phyloP scores from a whole-genome alignment of 306 rosid genomes.

The Elaeagnus macrophylla region DNA sequence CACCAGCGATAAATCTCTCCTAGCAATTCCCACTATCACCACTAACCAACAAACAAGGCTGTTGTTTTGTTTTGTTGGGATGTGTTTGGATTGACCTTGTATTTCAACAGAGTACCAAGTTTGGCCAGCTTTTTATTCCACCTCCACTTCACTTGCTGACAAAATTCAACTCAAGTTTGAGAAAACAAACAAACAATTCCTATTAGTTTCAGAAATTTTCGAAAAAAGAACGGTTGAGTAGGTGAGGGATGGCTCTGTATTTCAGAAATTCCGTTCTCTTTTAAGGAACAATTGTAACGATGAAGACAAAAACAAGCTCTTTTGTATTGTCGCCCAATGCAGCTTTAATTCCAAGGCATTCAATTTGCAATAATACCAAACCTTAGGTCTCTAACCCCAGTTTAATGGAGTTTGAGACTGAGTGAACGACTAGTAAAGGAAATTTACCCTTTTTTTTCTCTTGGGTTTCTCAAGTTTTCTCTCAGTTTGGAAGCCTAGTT shows the following conservation, averaged over 20 bases:
- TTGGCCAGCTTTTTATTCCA: constrained; percentile 42
- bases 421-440: not conserved
- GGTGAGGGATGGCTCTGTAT: constrained; percentile 15
- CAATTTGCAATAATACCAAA: constrained; percentile 14
- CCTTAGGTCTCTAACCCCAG: constrained; percentile 5
- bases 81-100: constrained; percentile 31
- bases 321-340: constrained; percentile 32
- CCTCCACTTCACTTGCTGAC: constrained; percentile 32
- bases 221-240: not conserved
- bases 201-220: constrained; percentile 13
- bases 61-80: constrained; percentile 33
- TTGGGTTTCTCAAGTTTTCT: constrained; percentile 16
- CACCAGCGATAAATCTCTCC: constrained; percentile 10
- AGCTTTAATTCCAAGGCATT: constrained; percentile 19
- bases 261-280: constrained; percentile 37
- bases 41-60: constrained; percentile 28
- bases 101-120: constrained; percentile 15
- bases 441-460: constrained; percentile 11
- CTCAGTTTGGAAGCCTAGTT: constrained; percentile 13
- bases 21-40: constrained; percentile 31
- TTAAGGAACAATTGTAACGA: constrained; percentile 20
- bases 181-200: constrained; percentile 19
- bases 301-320: constrained; percentile 34
- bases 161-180: constrained; percentile 13
- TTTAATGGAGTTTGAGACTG: constrained; percentile 7